A percentile compares a stretch with the other conserved stretches of the same genome.
These are phyloP conservation scores for Penicillium angulare DNA, from an alignment of 495 filamentous ascomycete species.

Conservation along the genomic window DNA sequence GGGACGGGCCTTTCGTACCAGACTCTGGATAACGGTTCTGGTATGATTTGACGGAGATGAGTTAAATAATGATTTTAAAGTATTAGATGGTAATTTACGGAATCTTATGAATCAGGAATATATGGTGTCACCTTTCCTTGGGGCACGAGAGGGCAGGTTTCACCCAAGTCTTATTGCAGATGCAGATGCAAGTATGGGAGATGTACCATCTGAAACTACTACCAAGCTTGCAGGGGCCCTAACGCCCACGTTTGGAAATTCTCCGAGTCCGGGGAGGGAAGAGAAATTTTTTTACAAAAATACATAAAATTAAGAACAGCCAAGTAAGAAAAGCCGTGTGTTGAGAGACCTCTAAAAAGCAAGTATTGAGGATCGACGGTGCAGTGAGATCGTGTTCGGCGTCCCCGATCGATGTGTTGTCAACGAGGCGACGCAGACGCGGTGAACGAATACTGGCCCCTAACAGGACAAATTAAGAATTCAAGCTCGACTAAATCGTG, in stretches of 20 bases:
- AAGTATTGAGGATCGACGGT: slow-evolving; percentile 15
- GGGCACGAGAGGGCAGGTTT: no score
- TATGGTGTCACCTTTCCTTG: no score
- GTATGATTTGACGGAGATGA: neutral
- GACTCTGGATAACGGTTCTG: slow-evolving; percentile 18
- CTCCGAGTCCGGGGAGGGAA: slow-evolving; percentile 16
- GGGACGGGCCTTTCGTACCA: slow-evolving; percentile 32
- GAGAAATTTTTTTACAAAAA: no score
- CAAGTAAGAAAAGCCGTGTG: neutral
- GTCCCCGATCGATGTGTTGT: slow-evolving; percentile 31
- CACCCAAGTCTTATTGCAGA: neutral
- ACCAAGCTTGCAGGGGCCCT: slow-evolving; percentile 8
- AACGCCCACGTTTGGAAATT: slow-evolving; percentile 19
- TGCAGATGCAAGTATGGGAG: neutral
- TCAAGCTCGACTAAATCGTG: neutral
- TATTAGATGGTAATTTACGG: no score
- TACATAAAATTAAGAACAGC: neutral
- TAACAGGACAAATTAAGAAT: slow-evolving; percentile 1
- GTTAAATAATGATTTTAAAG: no score
- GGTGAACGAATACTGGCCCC: slow-evolving; percentile 1
- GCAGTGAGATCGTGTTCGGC: slow-evolving; percentile 23
- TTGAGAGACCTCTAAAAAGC: slow-evolving; percentile 1
- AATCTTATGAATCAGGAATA: no score
- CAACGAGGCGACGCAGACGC: slow-evolving; percentile 23
- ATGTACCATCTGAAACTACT: neutral